Percentiles rank a stretch among this genome's conserved stretches.
phyloP scores from a whole-genome alignment of 2,329 filamentous ascomycete genomes.

The Diaporthe nobilis region DNA sequence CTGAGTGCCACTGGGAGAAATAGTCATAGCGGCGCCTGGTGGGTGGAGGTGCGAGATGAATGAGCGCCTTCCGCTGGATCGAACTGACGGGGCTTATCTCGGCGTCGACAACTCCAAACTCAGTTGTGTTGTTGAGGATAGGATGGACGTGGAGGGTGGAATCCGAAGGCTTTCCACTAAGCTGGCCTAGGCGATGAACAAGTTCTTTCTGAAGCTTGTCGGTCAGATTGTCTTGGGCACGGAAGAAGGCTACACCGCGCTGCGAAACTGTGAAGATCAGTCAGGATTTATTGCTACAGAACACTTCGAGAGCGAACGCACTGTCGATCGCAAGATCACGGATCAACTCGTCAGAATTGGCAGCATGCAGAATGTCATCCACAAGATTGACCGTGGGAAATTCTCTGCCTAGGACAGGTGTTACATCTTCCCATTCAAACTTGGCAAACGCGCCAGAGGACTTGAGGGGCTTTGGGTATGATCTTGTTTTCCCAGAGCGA shows the following conservation, averaged over 20 bases:
- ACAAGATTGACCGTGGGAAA: slow-evolving; percentile 38
- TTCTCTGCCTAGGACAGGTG: slow-evolving; percentile 40
- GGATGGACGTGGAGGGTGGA: slow-evolving; percentile 65
- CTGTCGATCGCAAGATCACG: slow-evolving; percentile 41
- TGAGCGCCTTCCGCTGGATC: slow-evolving; percentile 52
- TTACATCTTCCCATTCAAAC: slow-evolving; percentile 38
- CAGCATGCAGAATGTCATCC: slow-evolving; percentile 35
- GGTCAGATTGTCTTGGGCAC: slow-evolving; percentile 59
- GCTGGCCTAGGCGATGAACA: slow-evolving; percentile 61
- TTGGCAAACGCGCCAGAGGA: slow-evolving; percentile 36
- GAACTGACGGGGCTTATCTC: slow-evolving; percentile 62
- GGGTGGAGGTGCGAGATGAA: slow-evolving; percentile 43
- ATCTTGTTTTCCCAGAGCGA: background rate
- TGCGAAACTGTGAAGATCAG: slow-evolving; percentile 57
- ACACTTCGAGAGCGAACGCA: slow-evolving; percentile 30
- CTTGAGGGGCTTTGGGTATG: slow-evolving; percentile 36
- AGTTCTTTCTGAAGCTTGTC: slow-evolving; percentile 63
- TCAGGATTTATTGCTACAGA: background rate
- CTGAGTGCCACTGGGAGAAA: slow-evolving; percentile 61
- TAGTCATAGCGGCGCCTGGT: slow-evolving; percentile 55
- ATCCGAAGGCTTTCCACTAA: slow-evolving; percentile 62
- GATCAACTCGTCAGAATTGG: slow-evolving; percentile 34
- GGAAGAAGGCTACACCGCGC: slow-evolving; percentile 65
- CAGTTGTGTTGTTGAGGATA: slow-evolving; percentile 55
- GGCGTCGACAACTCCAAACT: slow-evolving; percentile 56